These are phyloP conservation scores for Kurtzmaniella quercitrusa DNA, from an alignment of 1,139 yeast species.

Conservation along the genomic window DNA sequence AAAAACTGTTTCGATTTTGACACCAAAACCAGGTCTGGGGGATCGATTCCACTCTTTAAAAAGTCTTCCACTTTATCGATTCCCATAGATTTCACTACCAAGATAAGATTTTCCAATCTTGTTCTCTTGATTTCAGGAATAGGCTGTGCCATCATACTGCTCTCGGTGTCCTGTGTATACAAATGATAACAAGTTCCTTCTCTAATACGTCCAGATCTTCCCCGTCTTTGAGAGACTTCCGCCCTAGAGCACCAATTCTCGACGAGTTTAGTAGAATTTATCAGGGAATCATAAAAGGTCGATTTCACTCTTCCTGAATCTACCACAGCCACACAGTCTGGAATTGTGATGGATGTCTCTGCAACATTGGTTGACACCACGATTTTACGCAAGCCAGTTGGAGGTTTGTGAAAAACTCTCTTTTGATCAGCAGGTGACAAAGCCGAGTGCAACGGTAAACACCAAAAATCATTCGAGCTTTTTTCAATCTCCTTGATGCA, in stretches of 20 bases:
- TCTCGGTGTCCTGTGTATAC: conserved; percentile 61
- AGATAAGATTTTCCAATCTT: conserved; percentile 74
- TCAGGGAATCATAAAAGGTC: conserved; percentile 61
- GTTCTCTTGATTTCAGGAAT: conserved; percentile 86
- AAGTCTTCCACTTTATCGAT: conserved; percentile 66
- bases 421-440: conserved; percentile 80
- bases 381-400: conserved; percentile 56
- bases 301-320: conserved; percentile 86
- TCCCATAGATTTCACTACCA: conserved; percentile 88
- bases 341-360: conserved; percentile 86
- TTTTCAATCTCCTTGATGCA: conserved; percentile 26
- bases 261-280: conserved; percentile 65
- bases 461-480: conserved; percentile 23
- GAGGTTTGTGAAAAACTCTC: conserved; percentile 54
- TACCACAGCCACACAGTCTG: conserved; percentile 89
- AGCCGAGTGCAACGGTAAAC: conserved; percentile 87
- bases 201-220: conserved; percentile 97
- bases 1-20: conserved; percentile 59
- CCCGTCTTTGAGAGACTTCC: conserved; percentile 88
- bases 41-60: conserved; percentile 72
- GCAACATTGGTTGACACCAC: conserved; percentile 91
- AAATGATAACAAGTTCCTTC: conserved; percentile 79
- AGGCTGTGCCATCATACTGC: conserved; percentile 64
- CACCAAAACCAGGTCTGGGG: conserved; percentile 63
- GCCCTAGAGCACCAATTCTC: conserved; percentile 91